Conservation (phyloP, 2,329 filamentous ascomycete species). For the Sporothrix pseudoabietina region DNA sequence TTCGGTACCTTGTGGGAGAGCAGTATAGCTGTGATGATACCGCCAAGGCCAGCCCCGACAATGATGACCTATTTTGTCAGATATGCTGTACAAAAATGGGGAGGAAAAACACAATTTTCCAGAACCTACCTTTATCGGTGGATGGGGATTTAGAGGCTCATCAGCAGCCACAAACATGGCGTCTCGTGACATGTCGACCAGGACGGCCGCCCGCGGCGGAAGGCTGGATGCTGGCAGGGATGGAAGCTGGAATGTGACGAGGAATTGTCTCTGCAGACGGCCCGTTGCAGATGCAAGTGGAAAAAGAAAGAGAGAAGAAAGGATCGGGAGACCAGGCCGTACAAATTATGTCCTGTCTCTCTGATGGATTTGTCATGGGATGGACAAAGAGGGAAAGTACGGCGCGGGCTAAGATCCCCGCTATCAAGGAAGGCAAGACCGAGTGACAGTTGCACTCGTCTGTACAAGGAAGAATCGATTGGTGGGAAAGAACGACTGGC, state of each 20-base stretch:
- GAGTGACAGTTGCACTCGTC: background rate
- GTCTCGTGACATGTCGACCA: constrained; percentile 1
- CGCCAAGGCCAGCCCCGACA: background rate
- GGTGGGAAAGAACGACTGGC: background rate
- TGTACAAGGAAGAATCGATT: background rate
- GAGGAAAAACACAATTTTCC: background rate
- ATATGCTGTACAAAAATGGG: background rate
- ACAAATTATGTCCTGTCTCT: constrained; percentile 2
- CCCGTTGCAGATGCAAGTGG: background rate
- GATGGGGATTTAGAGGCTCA: constrained; percentile 22
- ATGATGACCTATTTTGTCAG: background rate
- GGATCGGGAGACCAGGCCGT: background rate
- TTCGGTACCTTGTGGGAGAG: background rate
- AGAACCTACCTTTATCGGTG: constrained; percentile 32
- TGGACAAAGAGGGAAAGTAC: constrained; percentile 13
- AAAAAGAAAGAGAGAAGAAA: background rate
- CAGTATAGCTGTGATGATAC: constrained; percentile 8
- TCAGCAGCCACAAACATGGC: constrained; percentile 19
- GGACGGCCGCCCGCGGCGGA: background rate
- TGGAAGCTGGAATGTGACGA: background rate
- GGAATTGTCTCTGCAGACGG: background rate
- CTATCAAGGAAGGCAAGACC: background rate
- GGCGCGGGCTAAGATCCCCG: background rate
- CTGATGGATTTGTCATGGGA: too few relatives aligned
- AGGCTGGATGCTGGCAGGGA: background rate